phyloP scores from a whole-genome alignment of 2,329 filamentous ascomycete genomes.

The Pseudopyrenochaeta lycopersici region DNA sequence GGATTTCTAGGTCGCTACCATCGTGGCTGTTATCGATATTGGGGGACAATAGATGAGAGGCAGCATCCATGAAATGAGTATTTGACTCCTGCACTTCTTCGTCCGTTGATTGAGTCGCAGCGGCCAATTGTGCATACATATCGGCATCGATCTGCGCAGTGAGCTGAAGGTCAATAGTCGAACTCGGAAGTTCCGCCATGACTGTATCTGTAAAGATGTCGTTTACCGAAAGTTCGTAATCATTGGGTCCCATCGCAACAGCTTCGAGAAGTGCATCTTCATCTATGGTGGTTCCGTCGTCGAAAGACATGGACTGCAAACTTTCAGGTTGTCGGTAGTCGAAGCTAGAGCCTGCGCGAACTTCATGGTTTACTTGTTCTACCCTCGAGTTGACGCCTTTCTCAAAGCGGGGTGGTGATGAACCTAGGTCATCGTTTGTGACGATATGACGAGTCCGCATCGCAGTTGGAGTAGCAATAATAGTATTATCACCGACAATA shows the following conservation, averaged over 20 bases:
- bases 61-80: slow-evolving; percentile 33
- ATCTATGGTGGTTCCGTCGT: slow-evolving; percentile 45
- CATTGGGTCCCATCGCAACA: slow-evolving; percentile 7
- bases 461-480: slow-evolving; percentile 38
- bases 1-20: slow-evolving; percentile 31
- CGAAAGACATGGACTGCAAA: slow-evolving; percentile 32
- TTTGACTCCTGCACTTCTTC: slow-evolving; percentile 26
- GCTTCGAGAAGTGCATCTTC: slow-evolving; percentile 32
- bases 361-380: slow-evolving; percentile 3
- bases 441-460: slow-evolving; percentile 29
- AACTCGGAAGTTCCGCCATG: slow-evolving; percentile 39
- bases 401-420: slow-evolving; percentile 47
- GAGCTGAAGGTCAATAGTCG: slow-evolving; percentile 43
- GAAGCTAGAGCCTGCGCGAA: slow-evolving; percentile 28
- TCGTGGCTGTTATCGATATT: slow-evolving; percentile 5
- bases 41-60: slow-evolving; percentile 21
- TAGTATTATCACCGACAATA: slow-evolving; percentile 36
- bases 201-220: slow-evolving; percentile 13
- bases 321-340: slow-evolving; percentile 26
- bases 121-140: slow-evolving; percentile 31
- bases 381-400: slow-evolving; percentile 6
- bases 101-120: slow-evolving; percentile 4
- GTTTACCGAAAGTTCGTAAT: slow-evolving; percentile 5
- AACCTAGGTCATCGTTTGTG: slow-evolving; percentile 40
- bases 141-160: slow-evolving; percentile 48